Base-by-base conservation (phyloP, 768 basidiomycete genomes). In the Pleurotus salmoneostramineus region DNA sequence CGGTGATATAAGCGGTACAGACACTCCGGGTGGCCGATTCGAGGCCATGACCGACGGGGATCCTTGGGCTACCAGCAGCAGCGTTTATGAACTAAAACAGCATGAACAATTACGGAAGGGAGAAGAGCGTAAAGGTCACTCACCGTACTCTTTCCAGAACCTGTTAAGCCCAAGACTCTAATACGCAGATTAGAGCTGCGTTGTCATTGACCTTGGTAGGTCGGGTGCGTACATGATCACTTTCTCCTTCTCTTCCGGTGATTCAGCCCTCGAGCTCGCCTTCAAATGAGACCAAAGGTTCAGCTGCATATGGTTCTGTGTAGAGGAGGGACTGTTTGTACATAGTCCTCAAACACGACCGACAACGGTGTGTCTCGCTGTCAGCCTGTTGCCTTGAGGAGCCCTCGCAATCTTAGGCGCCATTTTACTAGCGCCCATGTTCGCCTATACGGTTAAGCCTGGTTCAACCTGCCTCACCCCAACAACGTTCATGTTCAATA, bases 81-180 rank as follows among this genome's bases (percentile, higher is more conserved):
- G 43, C 42, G 32, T 59, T 56, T 51, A 59, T 59, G 32, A 59
- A 59, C 58, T 59, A 21, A 17, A 14, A 7, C 40, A n/a, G 21
- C 33, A 34, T 45, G 12, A 17, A 3, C 17, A 45, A 45, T 17
- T 45, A 2, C 15, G 12, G 44, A 7, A 11, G 6, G 6, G n/a
- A 4, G 12, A 45, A 45, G 15, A 45, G 37, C 37, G 6, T 15
- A 17, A 45, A 6, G 10, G 15, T n/a, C 27, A 32, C 50, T 12
- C 27, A 55, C 52, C 40, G 52, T 55, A 31, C 52, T 55, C 34
- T 55, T 55, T 7, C 52, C 52, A 5, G 52, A 55, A 12, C 52
- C 52, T 3, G 52, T 55, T 27, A 55, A 21, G 6, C 52, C 52
- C 31, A 55, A 21, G 17, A 55, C 27, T 40, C 52, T 55, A 27